Base-by-base conservation (phyloP, 495 filamentous ascomycete species). In the Chaetomidium leptoderma region DNA sequence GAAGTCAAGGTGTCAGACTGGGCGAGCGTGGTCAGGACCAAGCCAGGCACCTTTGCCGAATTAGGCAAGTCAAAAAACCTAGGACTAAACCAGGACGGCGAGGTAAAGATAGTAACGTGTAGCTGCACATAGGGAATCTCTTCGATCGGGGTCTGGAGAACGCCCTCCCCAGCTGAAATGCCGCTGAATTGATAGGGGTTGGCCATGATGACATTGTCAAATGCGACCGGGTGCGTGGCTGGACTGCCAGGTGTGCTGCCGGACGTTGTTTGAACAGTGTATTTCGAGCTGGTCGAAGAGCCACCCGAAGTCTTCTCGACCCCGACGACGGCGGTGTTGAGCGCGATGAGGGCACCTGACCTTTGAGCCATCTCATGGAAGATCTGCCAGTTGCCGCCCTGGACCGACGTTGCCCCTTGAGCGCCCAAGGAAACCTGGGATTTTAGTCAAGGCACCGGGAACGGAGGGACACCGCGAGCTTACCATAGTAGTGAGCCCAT, bases 321-420 rank as follows among this genome's bases (percentile, higher is more conserved):
- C 0, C 69, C 74, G 2, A 76, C 76, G 0, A 96, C 90, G 4
- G 82, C 79, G 0, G 87, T 88, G 63, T 92, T 87, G n/a, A 95
- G 72, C 4, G 71, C 69, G 5, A 90, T 53, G 6, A 78, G 68
- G 1, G 88, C 86, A 1, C 74, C 69, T 8, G 89, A 82, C 5
- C 76, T 72, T 35, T 84, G 76, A 11, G 90, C 72, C 88, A 96
- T 96, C 19, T 81, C 76, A 2, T 83, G 80, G 65, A 99, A 99
- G 40, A 97, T 97, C 67, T 83, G 86, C 92, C 91, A 99, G 64
- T 99, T 99, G 2, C 93, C 93, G 2, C 92, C 91, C 8, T 83
- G 72, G 7, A 98, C 80, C 6, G 85, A 72, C 63, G 91, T 83
- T 0, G 92, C 89, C 6, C 90, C 90, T 48, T 93, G 87, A 0